Conservation (phyloP, 768 basidiomycete species). For the Lactifluus hygrophoroides region DNA sequence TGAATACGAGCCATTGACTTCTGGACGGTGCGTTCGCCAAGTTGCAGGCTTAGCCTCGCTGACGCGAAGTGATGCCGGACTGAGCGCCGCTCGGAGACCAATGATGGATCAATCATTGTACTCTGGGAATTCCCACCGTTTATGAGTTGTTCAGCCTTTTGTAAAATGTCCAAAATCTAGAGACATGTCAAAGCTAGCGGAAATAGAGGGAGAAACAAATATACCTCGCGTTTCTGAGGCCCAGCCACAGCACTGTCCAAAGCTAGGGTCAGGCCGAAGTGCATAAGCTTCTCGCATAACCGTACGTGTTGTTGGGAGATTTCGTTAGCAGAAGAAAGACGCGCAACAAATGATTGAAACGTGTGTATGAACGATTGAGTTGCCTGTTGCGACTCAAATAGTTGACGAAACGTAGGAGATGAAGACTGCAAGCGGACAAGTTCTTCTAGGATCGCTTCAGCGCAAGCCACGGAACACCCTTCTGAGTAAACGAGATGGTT, state of each 20-base stretch:
- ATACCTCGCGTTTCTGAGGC: conserved; percentile 67
- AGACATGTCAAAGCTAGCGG: not conserved
- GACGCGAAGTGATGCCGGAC: conserved; percentile 47
- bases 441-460: conserved; percentile 57
- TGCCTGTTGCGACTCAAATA: conserved; percentile 65
- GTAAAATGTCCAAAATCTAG: conserved; percentile 53
- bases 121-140: conserved; percentile 38
- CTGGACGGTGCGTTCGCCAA: conserved; percentile 52
- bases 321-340: conserved; percentile 30
- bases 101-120: conserved; percentile 43
- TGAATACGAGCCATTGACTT: conserved; percentile 55
- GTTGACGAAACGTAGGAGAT: conserved; percentile 55
- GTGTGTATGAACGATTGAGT: conserved; percentile 60
- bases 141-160: conserved; percentile 43
- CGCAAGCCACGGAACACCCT: conserved; percentile 22
- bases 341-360: conserved; percentile 46
- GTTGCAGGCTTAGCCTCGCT: conserved; percentile 50
- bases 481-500: not conserved
- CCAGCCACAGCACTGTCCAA: conserved; percentile 53
- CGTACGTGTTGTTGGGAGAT: conserved; percentile 41
- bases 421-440: conserved; percentile 61
- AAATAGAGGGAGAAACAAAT: not conserved
- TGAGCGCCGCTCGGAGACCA: conserved; percentile 45
- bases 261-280: conserved; percentile 60
- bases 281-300: conserved; percentile 60